Evolutionary conservation across 352 stramenopile genomes (phyloP).

Genomic region (Hyaloperonospora arabidopsidis): DNA sequence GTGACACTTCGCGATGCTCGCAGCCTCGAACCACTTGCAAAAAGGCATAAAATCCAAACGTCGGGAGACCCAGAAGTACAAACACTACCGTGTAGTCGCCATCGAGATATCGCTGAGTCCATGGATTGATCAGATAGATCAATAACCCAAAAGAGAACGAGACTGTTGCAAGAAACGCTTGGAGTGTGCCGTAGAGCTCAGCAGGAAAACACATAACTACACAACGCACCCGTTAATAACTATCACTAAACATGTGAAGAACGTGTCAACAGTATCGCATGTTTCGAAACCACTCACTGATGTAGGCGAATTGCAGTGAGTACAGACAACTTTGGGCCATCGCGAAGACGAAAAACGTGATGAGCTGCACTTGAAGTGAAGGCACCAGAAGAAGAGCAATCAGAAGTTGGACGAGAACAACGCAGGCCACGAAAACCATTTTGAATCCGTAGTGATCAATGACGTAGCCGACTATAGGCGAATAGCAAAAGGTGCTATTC

Average conservation of each 20-base stretch:
- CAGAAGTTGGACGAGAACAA: constrained; percentile 61
- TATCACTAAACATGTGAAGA: constrained; percentile 1
- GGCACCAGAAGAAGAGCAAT: constrained; percentile 54
- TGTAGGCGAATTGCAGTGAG: constrained; percentile 36
- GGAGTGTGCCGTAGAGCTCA: constrained; percentile 66
- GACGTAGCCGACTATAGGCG: constrained; percentile 55
- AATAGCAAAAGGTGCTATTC: constrained; percentile 79
- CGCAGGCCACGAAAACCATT: constrained; percentile 54
- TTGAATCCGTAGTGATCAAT: constrained; percentile 81
- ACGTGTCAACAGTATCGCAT: background rate
- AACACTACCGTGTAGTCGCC: constrained; percentile 61
- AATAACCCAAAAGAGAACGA: constrained; percentile 64
- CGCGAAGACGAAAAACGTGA: constrained; percentile 65
- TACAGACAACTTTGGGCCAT: constrained; percentile 62
- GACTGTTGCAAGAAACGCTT: constrained; percentile 63
- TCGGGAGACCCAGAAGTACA: constrained; percentile 43
- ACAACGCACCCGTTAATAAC: background rate
- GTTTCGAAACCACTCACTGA: constrained; percentile 40
- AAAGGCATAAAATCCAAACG: constrained; percentile 55
- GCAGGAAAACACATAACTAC: constrained; percentile 77
- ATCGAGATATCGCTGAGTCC: constrained; percentile 58
- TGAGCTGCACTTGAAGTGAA: constrained; percentile 46
- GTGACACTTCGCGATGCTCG: constrained; percentile 48
- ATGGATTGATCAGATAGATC: constrained; percentile 72
- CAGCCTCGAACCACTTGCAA: constrained; percentile 50